Conservation (phyloP, 2,329 filamentous ascomycete genomes). For the Lachnellula cervina region DNA sequence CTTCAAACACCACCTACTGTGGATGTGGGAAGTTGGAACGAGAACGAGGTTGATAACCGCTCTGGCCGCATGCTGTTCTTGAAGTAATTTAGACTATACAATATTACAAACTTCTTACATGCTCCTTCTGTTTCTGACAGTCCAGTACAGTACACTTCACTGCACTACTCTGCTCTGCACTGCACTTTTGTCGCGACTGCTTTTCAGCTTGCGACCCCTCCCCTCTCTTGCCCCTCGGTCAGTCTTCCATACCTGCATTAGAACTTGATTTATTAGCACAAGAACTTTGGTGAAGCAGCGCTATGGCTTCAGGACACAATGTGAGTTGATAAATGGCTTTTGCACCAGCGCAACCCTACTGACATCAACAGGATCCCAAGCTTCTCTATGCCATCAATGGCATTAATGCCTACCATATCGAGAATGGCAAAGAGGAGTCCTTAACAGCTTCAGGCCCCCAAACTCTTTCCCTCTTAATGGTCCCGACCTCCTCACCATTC, state of each 20-base stretch:
- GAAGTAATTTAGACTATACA: background rate
- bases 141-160: background rate
- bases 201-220: background rate
- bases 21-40: background rate
- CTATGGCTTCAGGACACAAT: constrained; percentile 30
- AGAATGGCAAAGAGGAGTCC: constrained; percentile 76
- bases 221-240: background rate
- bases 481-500: constrained; percentile 77
- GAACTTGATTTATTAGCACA: background rate
- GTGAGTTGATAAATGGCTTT: constrained; percentile 11
- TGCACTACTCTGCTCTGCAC: background rate
- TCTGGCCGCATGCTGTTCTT: background rate
- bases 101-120: background rate
- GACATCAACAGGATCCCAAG: constrained; percentile 48
- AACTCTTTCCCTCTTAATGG: constrained; percentile 91
- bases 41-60: background rate
- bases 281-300: background rate
- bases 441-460: constrained; percentile 84
- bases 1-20: background rate
- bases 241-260: background rate
- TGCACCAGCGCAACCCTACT: constrained; percentile 3
- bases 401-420: constrained; percentile 86
- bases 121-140: background rate
- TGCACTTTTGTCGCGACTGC: background rate
- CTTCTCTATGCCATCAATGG: constrained; percentile 70